Evolutionary conservation across 2,329 filamentous ascomycete species (phyloP), one percentile per base, ranked within the genome.

Genomic region (Colletotrichum viniferum): DNA sequence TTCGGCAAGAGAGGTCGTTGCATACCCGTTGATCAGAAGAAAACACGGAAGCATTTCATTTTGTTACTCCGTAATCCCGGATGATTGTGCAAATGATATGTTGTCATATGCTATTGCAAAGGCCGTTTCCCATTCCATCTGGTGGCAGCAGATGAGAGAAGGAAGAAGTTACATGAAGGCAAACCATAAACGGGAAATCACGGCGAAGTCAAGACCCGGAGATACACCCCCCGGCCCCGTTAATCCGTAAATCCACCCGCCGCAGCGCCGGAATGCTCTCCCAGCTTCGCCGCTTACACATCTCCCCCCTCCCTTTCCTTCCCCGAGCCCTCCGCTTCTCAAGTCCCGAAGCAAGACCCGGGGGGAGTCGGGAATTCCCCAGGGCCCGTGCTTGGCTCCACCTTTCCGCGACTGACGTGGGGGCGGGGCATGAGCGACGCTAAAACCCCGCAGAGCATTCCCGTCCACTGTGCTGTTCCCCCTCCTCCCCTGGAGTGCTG

Each of bases 401-500:
- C 18, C 24, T 28, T 43, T 43, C 36, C 61, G 36, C 26, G 38
- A 55, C 26, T 32, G 38, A 70, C 21, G 60, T 52, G 72, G 72
- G 72, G 72, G 72, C 55, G 72, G 72, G 73, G 73, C 24, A 62
- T n/a, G 13, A 60, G 52, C 63, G 26, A 66, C 61, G 68, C 68
- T 56, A 62, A 28, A 32, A 38, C 66, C 69, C 67, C 67, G 67
- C 67, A 65, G 62, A 65, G 18, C 18, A 48, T 48, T n/a, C n/a
- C n/a, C n/a, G n/a, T n/a, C n/a, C n/a, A n/a, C n/a, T n/a, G n/a
- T n/a, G n/a, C n/a, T n/a, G n/a, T n/a, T n/a, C n/a, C n/a, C n/a
- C n/a, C n/a, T n/a, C n/a, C n/a, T n/a, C n/a, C n/a, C n/a, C n/a
- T n/a, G n/a, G n/a, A n/a, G n/a, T n/a, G n/a, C n/a, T 24, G 21